phyloP scores from a whole-genome alignment of 169 alveolate genomes.

The Plasmodium malariae region DNA sequence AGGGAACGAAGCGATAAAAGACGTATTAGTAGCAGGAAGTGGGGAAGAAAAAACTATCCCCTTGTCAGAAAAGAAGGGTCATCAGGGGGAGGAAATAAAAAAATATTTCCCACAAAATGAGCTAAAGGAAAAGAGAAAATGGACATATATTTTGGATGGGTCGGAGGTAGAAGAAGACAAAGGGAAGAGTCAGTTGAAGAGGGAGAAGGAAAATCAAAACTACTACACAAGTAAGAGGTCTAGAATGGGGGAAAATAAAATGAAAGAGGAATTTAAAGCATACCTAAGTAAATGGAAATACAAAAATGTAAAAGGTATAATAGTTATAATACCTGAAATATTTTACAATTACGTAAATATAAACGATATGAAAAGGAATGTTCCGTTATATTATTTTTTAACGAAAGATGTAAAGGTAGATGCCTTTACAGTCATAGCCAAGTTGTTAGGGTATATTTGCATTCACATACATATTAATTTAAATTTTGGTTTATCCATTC shows the following conservation, averaged over 20 bases:
- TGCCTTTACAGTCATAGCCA: slow-evolving; percentile 54
- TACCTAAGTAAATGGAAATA: slow-evolving; percentile 23
- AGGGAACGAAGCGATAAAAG: no score
- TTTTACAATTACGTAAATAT: slow-evolving; percentile 51
- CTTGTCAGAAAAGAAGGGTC: no score
- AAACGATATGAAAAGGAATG: slow-evolving; percentile 25
- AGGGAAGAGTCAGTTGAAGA: no score
- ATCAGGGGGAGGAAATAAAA: no score
- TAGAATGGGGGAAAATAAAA: not conserved
- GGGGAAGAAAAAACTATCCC: no score
- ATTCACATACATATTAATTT: slow-evolving; percentile 52
- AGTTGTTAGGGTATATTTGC: slow-evolving; percentile 65
- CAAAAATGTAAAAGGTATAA: slow-evolving; percentile 55
- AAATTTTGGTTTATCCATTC: slow-evolving; percentile 61
- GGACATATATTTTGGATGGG: not conserved
- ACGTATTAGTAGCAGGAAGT: no score
- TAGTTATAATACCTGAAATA: slow-evolving; percentile 52
- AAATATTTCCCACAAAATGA: no score
- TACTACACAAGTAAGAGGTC: not conserved
- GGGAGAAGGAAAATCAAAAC: not conserved
- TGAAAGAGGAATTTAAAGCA: slow-evolving; percentile 20
- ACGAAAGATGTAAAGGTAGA: slow-evolving; percentile 50
- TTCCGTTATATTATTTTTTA: slow-evolving; percentile 42
- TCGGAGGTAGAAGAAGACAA: not conserved
- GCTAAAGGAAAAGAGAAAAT: no score